Conservation (phyloP, 148 eudicot species). For the Rheum nobile region DNA sequence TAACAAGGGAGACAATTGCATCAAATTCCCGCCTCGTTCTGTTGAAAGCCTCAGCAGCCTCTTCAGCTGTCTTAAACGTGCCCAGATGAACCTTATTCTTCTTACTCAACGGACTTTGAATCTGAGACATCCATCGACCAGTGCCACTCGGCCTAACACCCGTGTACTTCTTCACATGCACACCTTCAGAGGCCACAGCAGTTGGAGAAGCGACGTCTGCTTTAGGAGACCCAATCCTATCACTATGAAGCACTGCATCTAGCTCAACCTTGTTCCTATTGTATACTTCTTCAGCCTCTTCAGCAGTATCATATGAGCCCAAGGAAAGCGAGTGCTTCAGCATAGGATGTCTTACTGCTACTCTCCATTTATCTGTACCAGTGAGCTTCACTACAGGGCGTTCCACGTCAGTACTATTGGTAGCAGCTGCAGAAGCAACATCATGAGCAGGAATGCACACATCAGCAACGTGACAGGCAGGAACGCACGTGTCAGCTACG, state of each 20-base stretch:
- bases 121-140: background rate
- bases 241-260: background rate
- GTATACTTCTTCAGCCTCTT: conserved; percentile 2
- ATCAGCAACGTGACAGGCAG: background rate
- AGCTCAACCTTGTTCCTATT: background rate
- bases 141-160: background rate
- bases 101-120: background rate
- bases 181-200: background rate
- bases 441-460: background rate
- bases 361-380: conserved; percentile 1
- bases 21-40: background rate
- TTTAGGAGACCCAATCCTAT: background rate
- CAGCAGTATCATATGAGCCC: conserved; percentile 1
- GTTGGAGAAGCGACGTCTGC: background rate
- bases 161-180: background rate
- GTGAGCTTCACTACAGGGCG: background rate
- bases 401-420: background rate
- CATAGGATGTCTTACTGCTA: background rate
- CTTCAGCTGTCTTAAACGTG: background rate
- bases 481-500: background rate
- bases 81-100: conserved; percentile 4
- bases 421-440: background rate
- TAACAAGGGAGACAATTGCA: background rate
- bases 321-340: background rate
- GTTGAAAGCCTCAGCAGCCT: conserved; percentile 1